Evolutionary conservation across 805 yeast genomes (phyloP).

Genomic region (Suhomyces emberorum): DNA sequence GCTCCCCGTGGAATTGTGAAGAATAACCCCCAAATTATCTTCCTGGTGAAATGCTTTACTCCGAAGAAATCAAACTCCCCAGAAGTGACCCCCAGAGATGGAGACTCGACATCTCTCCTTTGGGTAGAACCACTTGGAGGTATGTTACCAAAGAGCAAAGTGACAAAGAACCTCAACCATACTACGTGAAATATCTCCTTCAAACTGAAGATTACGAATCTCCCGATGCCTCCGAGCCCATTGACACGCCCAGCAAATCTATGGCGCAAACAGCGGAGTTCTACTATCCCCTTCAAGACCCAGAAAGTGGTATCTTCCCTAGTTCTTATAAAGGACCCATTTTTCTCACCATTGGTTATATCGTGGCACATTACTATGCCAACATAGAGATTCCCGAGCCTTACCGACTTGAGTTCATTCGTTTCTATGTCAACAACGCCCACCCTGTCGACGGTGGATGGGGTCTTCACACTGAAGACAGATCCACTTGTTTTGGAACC

Average conservation of each 20-base stretch:
- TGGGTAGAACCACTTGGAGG: slow-evolving; percentile 84
- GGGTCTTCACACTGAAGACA: slow-evolving; percentile 93
- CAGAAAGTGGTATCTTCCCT: slow-evolving; percentile 79
- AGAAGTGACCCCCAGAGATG: slow-evolving; percentile 69
- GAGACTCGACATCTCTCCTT: slow-evolving; percentile 66
- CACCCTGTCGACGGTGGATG: slow-evolving; percentile 99
- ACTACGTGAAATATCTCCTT: slow-evolving; percentile 55
- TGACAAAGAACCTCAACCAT: slow-evolving; percentile 46
- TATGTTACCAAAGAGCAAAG: slow-evolving; percentile 46
- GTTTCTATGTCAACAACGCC: slow-evolving; percentile 86
- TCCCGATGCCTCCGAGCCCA: slow-evolving; percentile 36
- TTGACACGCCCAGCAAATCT: slow-evolving; percentile 51
- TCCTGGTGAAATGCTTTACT: slow-evolving; percentile 54
- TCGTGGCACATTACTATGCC: slow-evolving; percentile 69
- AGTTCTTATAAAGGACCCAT: slow-evolving; percentile 96
- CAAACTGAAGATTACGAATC: slow-evolving; percentile 34
- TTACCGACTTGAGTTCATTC: slow-evolving; percentile 63
- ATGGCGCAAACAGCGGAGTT: slow-evolving; percentile 74
- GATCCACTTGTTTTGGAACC: slow-evolving; percentile 94
- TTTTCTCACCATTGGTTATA: slow-evolving; percentile 92
- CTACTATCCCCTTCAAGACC: slow-evolving; percentile 67
- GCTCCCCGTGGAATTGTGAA: too few relatives aligned
- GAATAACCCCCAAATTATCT: too few relatives aligned
- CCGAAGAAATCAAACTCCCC: slow-evolving; percentile 68
- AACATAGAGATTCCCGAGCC: slow-evolving; percentile 65